These are phyloP conservation scores for Thielaviopsis ethacetica DNA, from an alignment of 2,329 filamentous ascomycete species.

Conservation along the genomic window DNA sequence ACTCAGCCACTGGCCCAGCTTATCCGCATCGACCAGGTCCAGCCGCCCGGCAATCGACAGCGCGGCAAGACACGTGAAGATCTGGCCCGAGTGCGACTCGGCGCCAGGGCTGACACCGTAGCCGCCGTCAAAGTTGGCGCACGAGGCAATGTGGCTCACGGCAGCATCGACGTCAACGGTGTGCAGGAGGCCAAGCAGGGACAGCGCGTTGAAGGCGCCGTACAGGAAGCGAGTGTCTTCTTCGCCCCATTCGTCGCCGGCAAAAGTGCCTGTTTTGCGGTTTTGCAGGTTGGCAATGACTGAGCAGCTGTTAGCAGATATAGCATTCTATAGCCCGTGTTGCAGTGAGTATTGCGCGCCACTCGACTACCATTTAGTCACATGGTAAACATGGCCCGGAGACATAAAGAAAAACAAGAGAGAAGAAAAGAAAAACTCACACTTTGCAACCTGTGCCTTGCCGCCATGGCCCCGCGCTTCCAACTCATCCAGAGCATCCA, in stretches of 20 bases:
- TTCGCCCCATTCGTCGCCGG: constrained; percentile 92
- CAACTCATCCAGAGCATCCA: constrained; percentile 72
- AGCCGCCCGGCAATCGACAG: constrained; percentile 62
- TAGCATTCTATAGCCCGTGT: too few species aligned
- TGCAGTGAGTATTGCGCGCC: not conserved
- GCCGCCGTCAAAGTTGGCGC: constrained; percentile 86
- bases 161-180: constrained; percentile 67
- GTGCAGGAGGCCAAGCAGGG: constrained; percentile 57
- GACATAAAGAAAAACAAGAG: constrained; percentile 11
- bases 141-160: constrained; percentile 61
- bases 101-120: constrained; percentile 82
- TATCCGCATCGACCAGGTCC: constrained; percentile 68
- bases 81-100: constrained; percentile 88
- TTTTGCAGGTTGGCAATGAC: constrained; percentile 76
- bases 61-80: constrained; percentile 84
- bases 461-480: constrained; percentile 50
- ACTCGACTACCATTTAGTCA: not conserved
- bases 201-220: constrained; percentile 75
- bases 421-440: constrained; percentile 34
- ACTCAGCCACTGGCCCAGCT: constrained; percentile 76
- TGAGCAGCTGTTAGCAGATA: constrained; percentile 18
- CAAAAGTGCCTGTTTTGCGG: constrained; percentile 66
- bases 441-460: constrained; percentile 59
- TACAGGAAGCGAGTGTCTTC: constrained; percentile 91
- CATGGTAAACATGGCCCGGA: not conserved